phyloP scores from a whole-genome alignment of 495 filamentous ascomycete genomes.

The Penicillium lividum region DNA sequence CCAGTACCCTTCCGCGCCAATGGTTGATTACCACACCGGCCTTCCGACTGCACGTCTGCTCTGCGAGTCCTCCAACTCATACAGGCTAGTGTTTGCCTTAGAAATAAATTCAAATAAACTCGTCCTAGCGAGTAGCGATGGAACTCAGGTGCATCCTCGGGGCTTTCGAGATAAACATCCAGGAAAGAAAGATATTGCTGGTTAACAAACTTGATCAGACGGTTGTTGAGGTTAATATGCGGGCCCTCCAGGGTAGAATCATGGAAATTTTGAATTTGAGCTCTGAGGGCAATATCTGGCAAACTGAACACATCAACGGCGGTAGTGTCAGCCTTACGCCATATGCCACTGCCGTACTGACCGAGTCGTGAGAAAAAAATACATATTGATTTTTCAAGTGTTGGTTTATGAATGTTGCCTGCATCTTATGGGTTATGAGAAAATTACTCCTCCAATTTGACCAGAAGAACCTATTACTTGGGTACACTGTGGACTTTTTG shows the following conservation, averaged over 20 bases:
- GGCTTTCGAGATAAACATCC: neutral
- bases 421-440: too few relatives aligned
- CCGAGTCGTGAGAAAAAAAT: neutral
- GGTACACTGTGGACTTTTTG: too few relatives aligned
- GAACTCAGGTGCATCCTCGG: neutral
- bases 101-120: neutral
- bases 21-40: conserved; percentile 10
- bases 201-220: conserved; percentile 3
- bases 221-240: neutral
- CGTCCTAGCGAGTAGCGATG: neutral
- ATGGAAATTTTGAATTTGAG: conserved; percentile 4
- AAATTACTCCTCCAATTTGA: too few relatives aligned
- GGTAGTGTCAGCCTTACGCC: neutral
- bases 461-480: too few relatives aligned
- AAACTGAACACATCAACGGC: conserved; percentile 4
- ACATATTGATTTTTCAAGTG: too few relatives aligned
- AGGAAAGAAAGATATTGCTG: conserved; percentile 5
- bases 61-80: conserved; percentile 8
- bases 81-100: neutral
- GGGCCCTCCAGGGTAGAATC: neutral
- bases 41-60: conserved; percentile 8
- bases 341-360: conserved; percentile 9
- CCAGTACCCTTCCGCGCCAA: conserved; percentile 13
- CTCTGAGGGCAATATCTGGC: neutral
- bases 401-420: too few relatives aligned